Conservation (phyloP, 257 asterid genomes). For the Petrea volubilis region DNA sequence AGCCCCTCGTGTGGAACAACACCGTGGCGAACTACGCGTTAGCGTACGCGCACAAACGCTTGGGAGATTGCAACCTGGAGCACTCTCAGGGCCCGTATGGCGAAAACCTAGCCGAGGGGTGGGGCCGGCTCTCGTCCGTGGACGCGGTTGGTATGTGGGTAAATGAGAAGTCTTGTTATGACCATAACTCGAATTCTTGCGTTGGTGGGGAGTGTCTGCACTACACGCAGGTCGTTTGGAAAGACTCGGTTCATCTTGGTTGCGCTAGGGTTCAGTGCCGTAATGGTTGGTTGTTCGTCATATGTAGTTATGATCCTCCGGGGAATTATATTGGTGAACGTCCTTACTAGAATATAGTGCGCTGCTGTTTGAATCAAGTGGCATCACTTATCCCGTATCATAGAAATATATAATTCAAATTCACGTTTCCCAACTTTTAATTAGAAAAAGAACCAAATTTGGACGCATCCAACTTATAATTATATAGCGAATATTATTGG, state of each 20-base stretch:
- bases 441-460: no score
- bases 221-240: constrained; percentile 70
- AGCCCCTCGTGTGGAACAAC: constrained; percentile 32
- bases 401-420: no score
- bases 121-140: constrained; percentile 18
- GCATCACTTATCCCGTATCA: no score
- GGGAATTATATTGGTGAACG: constrained; percentile 49
- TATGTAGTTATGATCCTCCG: constrained; percentile 49
- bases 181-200: constrained; percentile 29
- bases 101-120: constrained; percentile 47
- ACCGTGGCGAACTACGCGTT: constrained; percentile 37
- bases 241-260: constrained; percentile 33
- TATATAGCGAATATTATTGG: no score
- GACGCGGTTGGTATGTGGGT: constrained; percentile 43
- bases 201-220: constrained; percentile 50
- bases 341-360: constrained; percentile 39
- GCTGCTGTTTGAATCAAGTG: no score
- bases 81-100: constrained; percentile 50
- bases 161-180: constrained; percentile 29
- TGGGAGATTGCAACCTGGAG: constrained; percentile 25
- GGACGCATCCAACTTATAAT: no score
- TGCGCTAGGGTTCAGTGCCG: constrained; percentile 49
- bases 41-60: constrained; percentile 26
- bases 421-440: no score
- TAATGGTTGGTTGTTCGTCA: constrained; percentile 37